Base-by-base conservation (phyloP, 73 alveolate species). In the Effrenium voratum region DNA sequence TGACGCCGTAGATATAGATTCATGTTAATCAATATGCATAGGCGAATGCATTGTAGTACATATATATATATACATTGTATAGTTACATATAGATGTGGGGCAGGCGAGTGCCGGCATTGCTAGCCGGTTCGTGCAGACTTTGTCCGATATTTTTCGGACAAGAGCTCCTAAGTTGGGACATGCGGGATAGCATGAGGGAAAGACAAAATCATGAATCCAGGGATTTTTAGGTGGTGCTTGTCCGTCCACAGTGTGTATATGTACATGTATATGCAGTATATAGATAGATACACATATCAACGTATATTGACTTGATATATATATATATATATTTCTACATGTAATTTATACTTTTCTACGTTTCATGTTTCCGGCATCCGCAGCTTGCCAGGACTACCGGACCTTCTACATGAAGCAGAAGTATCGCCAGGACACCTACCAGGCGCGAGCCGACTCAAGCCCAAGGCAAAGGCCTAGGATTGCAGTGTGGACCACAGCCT, bases 331-430 rank as follows among this genome's bases (percentile, higher is more conserved):
- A 32, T 40, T 10, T n/a, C 5, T 72, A 72, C 49, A 6, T n/a
- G 15, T 72, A 34, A 32, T 38, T 4, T 22, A 60, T 22, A 22
- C 30, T 60, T 22, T 22, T 1, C 40, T 26, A 15, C 41, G 34
- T 66, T n/a, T 40, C 79, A 13, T 8, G 40, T 66, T 8, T 5
- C 40, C 43, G 5, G 12, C 40, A 63, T 63, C 43, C 36, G 26
- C 43, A 12, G 52, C 76, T 2, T 36, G 10, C 63, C 45, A 88
- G 95, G 95, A 88, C 95, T 88, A 88, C 85, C 60, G 43, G 86
- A 88, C 95, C 46, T 88, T 88, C 86, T 88, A 88, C 95, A 88
- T 88, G 95, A 88, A 88, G 95, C 81, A 68, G 85, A 88, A 88
- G 72, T 88, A 88, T 30, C 84, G 95, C 10, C 49, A 47, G 43